Evolutionary conservation across 495 filamentous ascomycete genomes (phyloP), one percentile per base, ranked within the genome.

Genomic region (Tuber microsphaerosporum): DNA sequence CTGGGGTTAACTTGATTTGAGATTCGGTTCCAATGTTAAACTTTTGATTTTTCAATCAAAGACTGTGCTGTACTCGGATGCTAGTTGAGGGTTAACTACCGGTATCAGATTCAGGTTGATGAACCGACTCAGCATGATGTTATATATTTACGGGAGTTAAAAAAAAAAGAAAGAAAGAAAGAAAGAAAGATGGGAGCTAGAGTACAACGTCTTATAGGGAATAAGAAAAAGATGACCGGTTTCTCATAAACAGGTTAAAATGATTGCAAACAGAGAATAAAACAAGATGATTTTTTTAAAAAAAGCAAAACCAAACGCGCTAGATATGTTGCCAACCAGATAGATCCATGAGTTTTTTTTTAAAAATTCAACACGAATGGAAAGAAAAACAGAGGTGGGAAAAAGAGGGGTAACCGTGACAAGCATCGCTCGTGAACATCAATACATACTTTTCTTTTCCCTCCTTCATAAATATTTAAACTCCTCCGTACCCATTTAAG

Each of bases 401-500:
- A 56, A 26, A n/a, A 26, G 17, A 6, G 10, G n/a, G 0, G 51
- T 56, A n/a, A n/a, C n/a, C 10, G 51, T n/a, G n/a, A 61, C 26
- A 31, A 14, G n/a, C 51, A 26, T 31, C 10, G 51, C 51, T 61
- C 51, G 26, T 61, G 2, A 56, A n/a, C n/a, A 26, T 61, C n/a
- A 14, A 43, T 34, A 65, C 56, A 34, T 65, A 80, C 73, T n/a
- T 14, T n/a, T 37, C 20, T 48, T 39, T 42, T 8, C 41, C 41
- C 37, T 6, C n/a, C 45, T 42, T 44, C 31, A 6, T 17, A 70
- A 77, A 69, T 7, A 37, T n/a, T 39, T 76, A 80, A 42, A 80
- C 77, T 9, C 78, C 71, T 20, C 77, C 78, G 44, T 80, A 80
- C 42, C 78, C 78, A 51, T 73, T 80, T 51, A 80, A 39, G 48